These are phyloP conservation scores for Penicillium antarcticum DNA, from an alignment of 495 filamentous ascomycete species.

Conservation along the genomic window DNA sequence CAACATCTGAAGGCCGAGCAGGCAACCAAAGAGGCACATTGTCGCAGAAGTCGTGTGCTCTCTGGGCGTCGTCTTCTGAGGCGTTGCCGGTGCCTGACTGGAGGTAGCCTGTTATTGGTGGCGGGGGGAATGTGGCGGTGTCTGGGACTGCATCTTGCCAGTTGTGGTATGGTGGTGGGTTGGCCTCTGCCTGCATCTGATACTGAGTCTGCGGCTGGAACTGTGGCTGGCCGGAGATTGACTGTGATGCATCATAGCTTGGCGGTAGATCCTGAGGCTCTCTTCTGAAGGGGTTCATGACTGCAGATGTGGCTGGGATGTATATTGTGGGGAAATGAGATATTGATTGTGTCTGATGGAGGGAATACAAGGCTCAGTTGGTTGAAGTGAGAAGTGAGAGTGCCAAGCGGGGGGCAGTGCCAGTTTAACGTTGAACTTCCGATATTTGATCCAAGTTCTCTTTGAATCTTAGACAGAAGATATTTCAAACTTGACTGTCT, in stretches of 20 bases:
- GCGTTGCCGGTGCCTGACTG: conserved; percentile 73
- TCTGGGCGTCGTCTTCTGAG: conserved; percentile 61
- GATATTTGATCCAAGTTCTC: too few species aligned
- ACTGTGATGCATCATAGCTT: conserved; percentile 25
- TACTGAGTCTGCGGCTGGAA: neutral
- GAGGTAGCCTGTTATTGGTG: conserved; percentile 67
- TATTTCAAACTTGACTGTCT: too few species aligned
- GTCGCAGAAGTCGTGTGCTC: conserved; percentile 68
- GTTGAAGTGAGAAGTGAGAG: neutral
- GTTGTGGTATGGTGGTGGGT: conserved; percentile 67
- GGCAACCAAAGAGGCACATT: conserved; percentile 61
- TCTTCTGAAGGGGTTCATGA: too few species aligned
- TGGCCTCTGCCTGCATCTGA: neutral
- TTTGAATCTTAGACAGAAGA: too few species aligned
- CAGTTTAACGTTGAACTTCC: too few species aligned
- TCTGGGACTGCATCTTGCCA: conserved; percentile 79
- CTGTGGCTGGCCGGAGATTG: conserved; percentile 1
- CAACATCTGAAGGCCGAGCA: conserved; percentile 36
- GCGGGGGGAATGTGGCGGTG: conserved; percentile 76
- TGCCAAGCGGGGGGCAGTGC: neutral
- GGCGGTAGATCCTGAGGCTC: conserved; percentile 24
- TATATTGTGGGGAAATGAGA: conserved; percentile 1
- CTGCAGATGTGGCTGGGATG: neutral
- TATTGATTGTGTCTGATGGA: neutral
- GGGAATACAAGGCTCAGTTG: neutral